phyloP scores from a whole-genome alignment of 2,329 filamentous ascomycete species.

The Furcasterigmium furcatum region DNA sequence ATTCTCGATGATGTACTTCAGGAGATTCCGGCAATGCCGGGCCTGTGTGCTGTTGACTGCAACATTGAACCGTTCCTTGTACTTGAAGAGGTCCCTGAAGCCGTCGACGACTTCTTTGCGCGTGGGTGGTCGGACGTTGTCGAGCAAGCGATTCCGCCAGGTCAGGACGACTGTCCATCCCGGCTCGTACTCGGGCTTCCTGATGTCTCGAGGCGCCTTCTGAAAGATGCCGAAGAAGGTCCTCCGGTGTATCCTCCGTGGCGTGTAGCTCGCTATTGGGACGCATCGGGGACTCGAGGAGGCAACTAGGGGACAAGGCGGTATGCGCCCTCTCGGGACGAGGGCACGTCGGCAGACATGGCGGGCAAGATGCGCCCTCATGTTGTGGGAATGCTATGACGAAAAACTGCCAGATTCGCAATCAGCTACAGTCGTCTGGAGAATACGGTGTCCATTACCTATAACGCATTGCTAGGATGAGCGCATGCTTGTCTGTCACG shows the following conservation, averaged over 20 bases:
- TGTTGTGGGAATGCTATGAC: constrained; percentile 20
- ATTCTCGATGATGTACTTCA: constrained; percentile 54
- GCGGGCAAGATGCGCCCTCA: constrained; percentile 42
- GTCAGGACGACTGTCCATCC: constrained; percentile 72
- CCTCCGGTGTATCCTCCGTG: constrained; percentile 12
- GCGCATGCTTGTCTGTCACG: no score
- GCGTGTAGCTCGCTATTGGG: background rate
- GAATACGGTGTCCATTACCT: no score
- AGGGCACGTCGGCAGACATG: constrained; percentile 36
- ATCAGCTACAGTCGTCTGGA: no score
- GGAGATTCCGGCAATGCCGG: constrained; percentile 48
- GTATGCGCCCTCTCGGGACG: constrained; percentile 25
- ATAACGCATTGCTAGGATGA: no score
- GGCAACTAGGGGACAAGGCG: constrained; percentile 29
- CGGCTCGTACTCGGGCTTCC: constrained; percentile 61
- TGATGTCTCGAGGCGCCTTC: constrained; percentile 56
- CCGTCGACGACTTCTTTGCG: constrained; percentile 61
- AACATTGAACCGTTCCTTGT: constrained; percentile 44
- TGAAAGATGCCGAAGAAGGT: constrained; percentile 61
- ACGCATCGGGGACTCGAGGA: constrained; percentile 1
- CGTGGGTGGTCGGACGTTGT: constrained; percentile 62
- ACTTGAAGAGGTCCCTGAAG: constrained; percentile 60
- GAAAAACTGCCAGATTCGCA: no score
- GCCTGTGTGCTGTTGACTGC: constrained; percentile 66
- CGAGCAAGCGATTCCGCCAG: constrained; percentile 58